Evolutionary conservation across 2,329 filamentous ascomycete genomes (phyloP), one percentile per base, ranked within the genome.

Genomic region (Teratosphaeria destructans): DNA sequence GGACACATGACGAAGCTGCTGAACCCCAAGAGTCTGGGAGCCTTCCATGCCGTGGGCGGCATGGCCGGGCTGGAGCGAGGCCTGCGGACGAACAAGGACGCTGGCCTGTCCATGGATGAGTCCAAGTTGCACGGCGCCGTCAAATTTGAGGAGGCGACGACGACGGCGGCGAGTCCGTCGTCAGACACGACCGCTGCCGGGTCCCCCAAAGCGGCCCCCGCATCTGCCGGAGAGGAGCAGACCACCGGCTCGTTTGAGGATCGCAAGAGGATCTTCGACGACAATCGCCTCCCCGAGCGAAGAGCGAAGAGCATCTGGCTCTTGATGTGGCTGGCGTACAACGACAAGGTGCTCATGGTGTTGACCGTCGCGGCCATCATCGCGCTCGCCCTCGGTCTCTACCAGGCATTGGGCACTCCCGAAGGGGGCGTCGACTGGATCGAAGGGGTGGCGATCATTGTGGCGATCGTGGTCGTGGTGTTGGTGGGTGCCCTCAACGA

Each of bases 1-100:
- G 91, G 92, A 14, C 86, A 95, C 69, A 79, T 96, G 63, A 87
- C 85, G 63, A 93, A 93, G 74, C 76, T 94, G 6, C 78, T 91
- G 57, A 92, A 92, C 64, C 89, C 89, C 0, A 94, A 94, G 74
- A 91, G 81, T 66, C 77, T 89, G 61, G 78, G 82, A 29, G 89
- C 88, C 4, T 90, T 92, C 62, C 84, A 87, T 65, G 87, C 87
- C 5, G 73, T 94, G 2, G 89, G 89, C 58, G 89, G 89, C 55
- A 71, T 93, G 5, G 76, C 75, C 8, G 89, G 89, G 2, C 71
- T 94, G 23, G 88, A 90, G 68, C 89, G 85, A 68, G 89, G 89
- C 0, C 71, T 94, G 10, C 79, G 85, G 60, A 86, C 87, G 1
- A 78, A 90, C 68, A 74, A 83, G 47, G 79, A 78, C 53, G 76